phyloP scores from a whole-genome alignment of 2,329 filamentous ascomycete species.

The Paracamarosporium sp. region DNA sequence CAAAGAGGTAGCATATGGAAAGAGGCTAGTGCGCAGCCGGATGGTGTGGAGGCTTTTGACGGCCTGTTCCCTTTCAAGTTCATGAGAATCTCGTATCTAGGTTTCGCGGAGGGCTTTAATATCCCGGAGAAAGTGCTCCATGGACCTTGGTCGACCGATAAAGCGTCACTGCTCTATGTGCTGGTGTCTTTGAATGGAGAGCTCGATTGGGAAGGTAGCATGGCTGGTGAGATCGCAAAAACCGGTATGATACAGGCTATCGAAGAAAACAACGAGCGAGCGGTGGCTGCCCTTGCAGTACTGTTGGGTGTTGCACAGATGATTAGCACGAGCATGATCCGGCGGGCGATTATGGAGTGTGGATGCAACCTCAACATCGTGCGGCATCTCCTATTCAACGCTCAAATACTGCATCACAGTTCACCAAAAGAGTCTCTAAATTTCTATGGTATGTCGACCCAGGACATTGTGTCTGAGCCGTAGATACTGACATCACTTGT shows the following conservation, averaged over 20 bases:
- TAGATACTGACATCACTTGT: neutral
- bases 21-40: conserved; percentile 32
- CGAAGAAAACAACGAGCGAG: conserved; percentile 32
- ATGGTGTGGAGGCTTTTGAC: conserved; percentile 30
- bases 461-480: neutral
- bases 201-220: conserved; percentile 42
- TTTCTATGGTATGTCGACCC: conserved; percentile 24
- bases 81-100: conserved; percentile 36
- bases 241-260: conserved; percentile 38
- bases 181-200: conserved; percentile 41
- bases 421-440: conserved; percentile 27
- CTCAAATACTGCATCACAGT: conserved; percentile 34
- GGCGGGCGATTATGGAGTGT: conserved; percentile 37
- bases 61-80: conserved; percentile 40
- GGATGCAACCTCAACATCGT: conserved; percentile 37
- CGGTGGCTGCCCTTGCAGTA: conserved; percentile 42
- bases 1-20: conserved; percentile 40
- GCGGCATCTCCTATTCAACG: conserved; percentile 43
- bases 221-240: conserved; percentile 43
- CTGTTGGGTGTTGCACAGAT: conserved; percentile 36
- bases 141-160: conserved; percentile 40
- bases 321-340: conserved; percentile 36
- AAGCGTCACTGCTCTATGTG: conserved; percentile 40
- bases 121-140: conserved; percentile 46
- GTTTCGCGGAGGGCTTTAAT: conserved; percentile 37